These are phyloP conservation scores for Rhizopus sp. DNA, from an alignment of 371 early-diverging fungal genomes.

Conservation along the genomic window DNA sequence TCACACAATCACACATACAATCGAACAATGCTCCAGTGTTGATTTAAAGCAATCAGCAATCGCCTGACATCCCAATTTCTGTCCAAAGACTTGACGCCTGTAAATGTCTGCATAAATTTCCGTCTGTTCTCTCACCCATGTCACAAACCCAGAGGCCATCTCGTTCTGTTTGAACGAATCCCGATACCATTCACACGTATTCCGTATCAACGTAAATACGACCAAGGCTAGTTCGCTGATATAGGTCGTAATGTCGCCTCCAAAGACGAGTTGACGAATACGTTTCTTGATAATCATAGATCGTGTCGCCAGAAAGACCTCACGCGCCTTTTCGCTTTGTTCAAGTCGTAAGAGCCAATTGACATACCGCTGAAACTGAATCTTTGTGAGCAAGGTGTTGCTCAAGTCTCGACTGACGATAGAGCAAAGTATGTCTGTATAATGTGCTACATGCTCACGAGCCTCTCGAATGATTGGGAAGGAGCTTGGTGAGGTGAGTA, in stretches of 20 bases:
- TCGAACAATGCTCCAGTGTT: slow-evolving; percentile 72
- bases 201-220: slow-evolving; percentile 85
- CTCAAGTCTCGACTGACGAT: slow-evolving; percentile 76
- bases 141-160: slow-evolving; percentile 89
- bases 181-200: slow-evolving; percentile 94
- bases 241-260: slow-evolving; percentile 84
- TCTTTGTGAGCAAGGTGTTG: slow-evolving; percentile 77
- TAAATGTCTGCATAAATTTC: slow-evolving; percentile 84
- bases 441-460: slow-evolving; percentile 61
- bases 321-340: slow-evolving; percentile 79
- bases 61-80: slow-evolving; percentile 74
- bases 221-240: slow-evolving; percentile 85
- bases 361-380: slow-evolving; percentile 79
- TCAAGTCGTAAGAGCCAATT: slow-evolving; percentile 80
- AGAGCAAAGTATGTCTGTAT: slow-evolving; percentile 63
- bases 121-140: slow-evolving; percentile 89
- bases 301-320: slow-evolving; percentile 76
- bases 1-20: slow-evolving; percentile 45
- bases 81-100: slow-evolving; percentile 85
- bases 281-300: slow-evolving; percentile 79
- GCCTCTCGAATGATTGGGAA: slow-evolving; percentile 52
- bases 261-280: slow-evolving; percentile 80
- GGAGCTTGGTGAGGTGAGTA: slow-evolving; percentile 40
- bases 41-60: slow-evolving; percentile 85
- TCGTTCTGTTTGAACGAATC: slow-evolving; percentile 83